A percentile compares a stretch with the other conserved stretches of the same genome.
These are phyloP conservation scores for Podospora conica DNA, from an alignment of 495 filamentous ascomycete species.

Conservation along the genomic window DNA sequence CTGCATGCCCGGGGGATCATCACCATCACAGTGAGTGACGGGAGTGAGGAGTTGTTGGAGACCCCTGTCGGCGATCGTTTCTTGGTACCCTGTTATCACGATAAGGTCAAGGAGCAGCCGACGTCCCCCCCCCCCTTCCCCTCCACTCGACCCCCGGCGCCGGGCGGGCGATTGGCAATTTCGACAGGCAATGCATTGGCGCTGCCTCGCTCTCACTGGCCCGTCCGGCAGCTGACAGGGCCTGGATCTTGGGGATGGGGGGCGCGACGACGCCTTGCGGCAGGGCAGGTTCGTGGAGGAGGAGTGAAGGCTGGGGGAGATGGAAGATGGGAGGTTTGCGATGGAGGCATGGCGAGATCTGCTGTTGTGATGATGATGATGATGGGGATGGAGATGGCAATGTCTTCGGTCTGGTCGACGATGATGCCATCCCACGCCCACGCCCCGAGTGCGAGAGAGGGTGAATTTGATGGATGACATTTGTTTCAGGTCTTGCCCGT, in stretches of 20 bases:
- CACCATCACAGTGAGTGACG: constrained; percentile 5
- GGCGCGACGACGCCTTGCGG: not conserved
- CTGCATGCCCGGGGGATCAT: constrained; percentile 1
- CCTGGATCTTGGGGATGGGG: not conserved
- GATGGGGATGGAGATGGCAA: not conserved
- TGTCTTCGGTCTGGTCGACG: not conserved
- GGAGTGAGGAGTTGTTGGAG: not conserved
- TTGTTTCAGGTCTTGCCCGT: constrained; percentile 6
- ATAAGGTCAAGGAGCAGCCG: constrained; percentile 2
- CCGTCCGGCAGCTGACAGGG: not conserved
- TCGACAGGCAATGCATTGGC: not conserved
- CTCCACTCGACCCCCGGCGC: not conserved
- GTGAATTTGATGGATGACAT: not conserved
- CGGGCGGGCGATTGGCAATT: not conserved
- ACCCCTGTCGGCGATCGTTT: not conserved
- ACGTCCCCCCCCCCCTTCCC: not conserved
- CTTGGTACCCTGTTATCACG: constrained; percentile 7
- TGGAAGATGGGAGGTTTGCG: not conserved
- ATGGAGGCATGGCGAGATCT: not conserved
- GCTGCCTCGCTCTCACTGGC: not conserved
- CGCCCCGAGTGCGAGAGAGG: not conserved
- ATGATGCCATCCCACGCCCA: not conserved
- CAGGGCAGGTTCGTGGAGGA: not conserved
- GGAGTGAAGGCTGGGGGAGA: not conserved
- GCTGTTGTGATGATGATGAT: not conserved